Evolutionary conservation across 805 yeast species (phyloP).

Genomic region (Wickerhamomyces strasburgensis): DNA sequence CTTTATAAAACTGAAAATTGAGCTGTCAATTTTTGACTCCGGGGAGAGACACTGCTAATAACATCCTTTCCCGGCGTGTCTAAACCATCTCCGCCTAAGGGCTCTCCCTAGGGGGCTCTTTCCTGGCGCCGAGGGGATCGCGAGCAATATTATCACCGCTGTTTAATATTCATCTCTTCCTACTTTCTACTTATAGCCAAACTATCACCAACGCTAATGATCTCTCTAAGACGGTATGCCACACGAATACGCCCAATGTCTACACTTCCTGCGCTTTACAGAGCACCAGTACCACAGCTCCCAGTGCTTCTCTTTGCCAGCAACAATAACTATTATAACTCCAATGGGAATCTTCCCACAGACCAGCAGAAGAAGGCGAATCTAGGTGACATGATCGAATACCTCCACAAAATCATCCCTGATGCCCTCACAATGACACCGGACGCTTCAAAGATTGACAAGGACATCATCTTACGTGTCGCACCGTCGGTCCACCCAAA

Average conservation of each 20-base stretch:
- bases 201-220: background rate
- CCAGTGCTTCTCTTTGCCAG: background rate
- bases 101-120: no score
- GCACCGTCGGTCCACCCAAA: constrained; percentile 52
- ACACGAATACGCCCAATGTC: background rate
- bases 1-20: no score
- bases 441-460: constrained; percentile 39
- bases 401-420: constrained; percentile 46
- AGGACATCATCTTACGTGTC: constrained; percentile 45
- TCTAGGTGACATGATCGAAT: constrained; percentile 48
- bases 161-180: no score
- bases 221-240: no score
- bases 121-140: no score
- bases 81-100: no score
- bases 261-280: background rate
- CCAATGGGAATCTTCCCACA: constrained; percentile 8
- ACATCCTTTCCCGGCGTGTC: no score
- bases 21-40: no score
- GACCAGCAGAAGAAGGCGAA: constrained; percentile 30
- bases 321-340: background rate
- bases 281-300: background rate
- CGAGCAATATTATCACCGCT: no score
- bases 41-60: no score
- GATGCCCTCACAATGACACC: constrained; percentile 40
- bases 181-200: no score